phyloP scores from a whole-genome alignment of 306 rosid species.

The Vachellia pachyceras region DNA sequence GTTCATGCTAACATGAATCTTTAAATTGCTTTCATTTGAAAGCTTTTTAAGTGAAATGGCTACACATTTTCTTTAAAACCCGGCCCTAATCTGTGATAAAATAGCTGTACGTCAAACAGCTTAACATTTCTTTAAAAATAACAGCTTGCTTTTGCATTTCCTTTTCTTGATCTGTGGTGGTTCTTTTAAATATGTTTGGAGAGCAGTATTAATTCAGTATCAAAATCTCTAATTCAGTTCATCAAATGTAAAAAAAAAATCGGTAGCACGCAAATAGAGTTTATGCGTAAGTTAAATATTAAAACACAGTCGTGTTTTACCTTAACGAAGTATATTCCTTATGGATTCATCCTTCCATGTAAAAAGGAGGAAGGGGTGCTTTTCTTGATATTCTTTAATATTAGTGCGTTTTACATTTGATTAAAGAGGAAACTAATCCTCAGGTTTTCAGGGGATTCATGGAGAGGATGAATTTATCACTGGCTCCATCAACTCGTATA shows the following conservation, averaged over 20 bases:
- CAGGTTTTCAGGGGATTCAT: conserved; percentile 32
- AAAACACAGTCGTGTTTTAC: no score
- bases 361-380: background rate
- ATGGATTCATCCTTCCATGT: conserved; percentile 1
- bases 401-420: conserved; percentile 23
- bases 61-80: no score
- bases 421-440: conserved; percentile 35
- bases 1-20: conserved; percentile 6
- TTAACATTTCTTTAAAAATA: background rate
- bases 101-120: conserved; percentile 16
- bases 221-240: background rate
- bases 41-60: no score
- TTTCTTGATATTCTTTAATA: background rate
- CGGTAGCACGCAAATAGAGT: background rate
- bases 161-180: background rate
- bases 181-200: background rate
- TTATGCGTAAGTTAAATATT: background rate
- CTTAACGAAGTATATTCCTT: background rate
- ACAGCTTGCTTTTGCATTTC: background rate
- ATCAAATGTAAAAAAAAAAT: background rate
- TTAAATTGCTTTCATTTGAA: conserved; percentile 24
- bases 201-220: background rate
- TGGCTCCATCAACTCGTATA: conserved; percentile 30
- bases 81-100: conserved; percentile 8
- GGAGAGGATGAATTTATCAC: conserved; percentile 45